Base-by-base conservation (phyloP, 176 grass and related monocot species). In the Phyllostachys edulis region DNA sequence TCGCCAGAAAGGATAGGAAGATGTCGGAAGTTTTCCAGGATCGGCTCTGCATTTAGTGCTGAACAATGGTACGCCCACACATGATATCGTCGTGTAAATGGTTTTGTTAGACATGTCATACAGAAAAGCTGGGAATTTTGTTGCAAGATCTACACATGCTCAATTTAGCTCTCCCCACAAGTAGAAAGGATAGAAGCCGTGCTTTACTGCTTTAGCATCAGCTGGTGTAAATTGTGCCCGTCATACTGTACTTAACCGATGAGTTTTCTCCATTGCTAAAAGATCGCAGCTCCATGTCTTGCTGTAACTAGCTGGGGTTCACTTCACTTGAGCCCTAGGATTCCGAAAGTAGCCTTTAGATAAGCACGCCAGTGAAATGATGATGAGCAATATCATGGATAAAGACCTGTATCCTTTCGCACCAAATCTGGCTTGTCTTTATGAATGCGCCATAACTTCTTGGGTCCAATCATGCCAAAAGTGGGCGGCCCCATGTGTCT, bases 51-150 rank as follows among this genome's bases (percentile, higher is more conserved):
- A 9, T 71, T 83, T 24, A 15, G 37, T 82, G 79, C 72, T 60
- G 37, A 70, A 67, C 63, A 63, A 55, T n/a, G 12, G 3, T 40
- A 47, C 14, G 15, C 7, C 23, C 21, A 23, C 47, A 12, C 59
- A 23, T 49, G 71, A 41, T 36, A 21, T 62, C 55, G 63, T 81
- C 8, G 9, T 86, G 88, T 82, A 86, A 73, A 86, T 78, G 47
- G 15, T 17, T 70, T 77, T 12, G 11, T 47, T 67, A 24, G 64
- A 63, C 17, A 70, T 77, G 41, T 7, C 47, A 15, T 63, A 82
- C 59, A 78, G 61, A 41, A 72, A 76, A 16, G 29, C 23, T 40
- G 46, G 55, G 56, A 15, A 71, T 82, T 85, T 86, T 82, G 79
- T 50, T 71, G 84, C 47, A 4, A n/a, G 5, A 44, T 24, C 37